phyloP scores from a whole-genome alignment of 345 rosid species.

The Turnera subulata region DNA sequence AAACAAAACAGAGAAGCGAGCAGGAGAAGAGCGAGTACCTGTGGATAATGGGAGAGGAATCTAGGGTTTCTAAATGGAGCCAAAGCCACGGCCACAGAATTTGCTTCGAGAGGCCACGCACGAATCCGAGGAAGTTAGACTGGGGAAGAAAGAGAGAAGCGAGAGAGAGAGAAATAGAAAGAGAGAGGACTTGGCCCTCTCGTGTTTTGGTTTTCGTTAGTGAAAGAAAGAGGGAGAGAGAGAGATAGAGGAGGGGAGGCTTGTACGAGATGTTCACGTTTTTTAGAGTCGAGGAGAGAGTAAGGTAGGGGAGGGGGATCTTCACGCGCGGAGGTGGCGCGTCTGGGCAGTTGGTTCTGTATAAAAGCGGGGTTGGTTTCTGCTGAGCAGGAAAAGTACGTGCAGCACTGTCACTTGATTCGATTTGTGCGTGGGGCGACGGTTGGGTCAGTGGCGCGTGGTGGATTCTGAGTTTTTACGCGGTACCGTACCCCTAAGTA shows the following conservation, averaged over 20 bases:
- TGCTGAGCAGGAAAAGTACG: constrained; percentile 21
- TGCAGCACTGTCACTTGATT: background rate
- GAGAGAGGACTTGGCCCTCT: constrained; percentile 4
- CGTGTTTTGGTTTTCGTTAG: constrained; percentile 9
- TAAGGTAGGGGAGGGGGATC: background rate
- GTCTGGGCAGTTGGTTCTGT: background rate
- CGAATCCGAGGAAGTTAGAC: constrained; percentile 18
- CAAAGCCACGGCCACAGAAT: constrained; percentile 17
- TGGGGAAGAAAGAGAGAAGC: background rate
- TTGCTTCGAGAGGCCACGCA: constrained; percentile 1
- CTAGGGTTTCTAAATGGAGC: constrained; percentile 41
- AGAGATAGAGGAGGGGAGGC: too few species aligned
- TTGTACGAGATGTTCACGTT: constrained; percentile 27
- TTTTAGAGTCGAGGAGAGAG: background rate
- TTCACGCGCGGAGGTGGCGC: constrained; percentile 25
- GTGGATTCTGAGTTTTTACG: too few species aligned
- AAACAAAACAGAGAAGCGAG: background rate
- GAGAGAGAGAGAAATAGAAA: background rate
- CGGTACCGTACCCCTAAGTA: too few species aligned
- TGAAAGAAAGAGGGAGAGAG: too few species aligned
- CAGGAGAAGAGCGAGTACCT: constrained; percentile 11
- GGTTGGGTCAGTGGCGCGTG: background rate
- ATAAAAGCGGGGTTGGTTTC: constrained; percentile 11
- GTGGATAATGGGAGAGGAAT: constrained; percentile 30
- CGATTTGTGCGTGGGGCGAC: constrained; percentile 25